Percentiles rank a stretch among this genome's conserved stretches.
Evolutionary conservation across 768 basidiomycete genomes (phyloP).

Genomic region (Tephrocybe sp.): DNA sequence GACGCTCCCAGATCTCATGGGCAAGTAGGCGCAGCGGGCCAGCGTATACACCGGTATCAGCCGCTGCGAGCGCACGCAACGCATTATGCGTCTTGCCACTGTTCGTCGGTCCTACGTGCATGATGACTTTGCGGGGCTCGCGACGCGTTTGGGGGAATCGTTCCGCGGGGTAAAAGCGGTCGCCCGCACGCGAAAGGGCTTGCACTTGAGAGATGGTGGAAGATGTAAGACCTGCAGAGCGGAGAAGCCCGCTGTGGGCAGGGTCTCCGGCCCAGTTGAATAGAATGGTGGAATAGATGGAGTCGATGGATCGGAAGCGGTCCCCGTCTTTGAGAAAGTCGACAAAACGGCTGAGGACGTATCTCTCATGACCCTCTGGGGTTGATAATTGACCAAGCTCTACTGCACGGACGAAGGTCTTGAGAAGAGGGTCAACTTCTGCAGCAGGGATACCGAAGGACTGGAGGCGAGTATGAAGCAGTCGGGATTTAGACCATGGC

Average conservation of each 20-base stretch:
- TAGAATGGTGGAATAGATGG: conserved; percentile 52
- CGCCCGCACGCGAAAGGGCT: conserved; percentile 34
- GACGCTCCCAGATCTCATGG: conserved; percentile 89
- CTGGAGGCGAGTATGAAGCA: conserved; percentile 39
- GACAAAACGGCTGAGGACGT: conserved; percentile 44
- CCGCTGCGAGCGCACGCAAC: conserved; percentile 80
- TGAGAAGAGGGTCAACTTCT: conserved; percentile 42
- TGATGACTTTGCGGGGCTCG: conserved; percentile 74
- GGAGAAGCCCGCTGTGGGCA: conserved; percentile 18
- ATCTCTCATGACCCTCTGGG: conserved; percentile 28
- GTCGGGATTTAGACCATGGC: conserved; percentile 35
- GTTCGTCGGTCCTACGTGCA: conserved; percentile 98
- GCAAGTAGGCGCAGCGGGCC: conserved; percentile 93
- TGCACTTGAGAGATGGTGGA: conserved; percentile 38
- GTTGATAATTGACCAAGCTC: conserved; percentile 31
- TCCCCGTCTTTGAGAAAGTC: conserved; percentile 29
- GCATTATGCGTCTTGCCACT: conserved; percentile 97
- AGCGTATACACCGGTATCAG: conserved; percentile 77
- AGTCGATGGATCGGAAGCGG: conserved; percentile 35
- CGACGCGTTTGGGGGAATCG: conserved; percentile 52
- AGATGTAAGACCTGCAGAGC: conserved; percentile 26
- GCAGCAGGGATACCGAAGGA: conserved; percentile 47
- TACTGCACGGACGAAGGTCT: conserved; percentile 40
- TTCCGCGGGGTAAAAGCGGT: conserved; percentile 49
- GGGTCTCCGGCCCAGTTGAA: conserved; percentile 54